A percentile compares a stretch with the other conserved stretches of the same genome.
Conservation (phyloP, 164 flowering plant species). For the Nymphaea colorata region DNA sequence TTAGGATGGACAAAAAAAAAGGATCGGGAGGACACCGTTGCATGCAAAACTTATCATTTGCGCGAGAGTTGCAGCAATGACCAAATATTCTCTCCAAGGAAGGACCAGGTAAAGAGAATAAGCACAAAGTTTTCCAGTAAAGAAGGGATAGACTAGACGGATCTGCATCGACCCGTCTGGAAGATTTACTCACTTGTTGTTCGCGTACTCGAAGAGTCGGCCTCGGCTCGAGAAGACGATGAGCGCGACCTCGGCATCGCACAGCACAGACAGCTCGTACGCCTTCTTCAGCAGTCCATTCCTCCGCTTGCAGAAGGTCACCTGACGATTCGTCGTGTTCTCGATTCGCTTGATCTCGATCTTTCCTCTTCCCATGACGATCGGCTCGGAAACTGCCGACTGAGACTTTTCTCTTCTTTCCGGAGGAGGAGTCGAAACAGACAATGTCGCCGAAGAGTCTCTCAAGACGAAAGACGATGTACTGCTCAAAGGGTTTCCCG, state of each 20-base stretch:
- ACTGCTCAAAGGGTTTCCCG: too few relatives aligned
- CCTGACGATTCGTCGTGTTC: slow-evolving; percentile 13
- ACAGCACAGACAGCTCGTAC: slow-evolving; percentile 5
- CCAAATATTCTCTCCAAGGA: too few relatives aligned
- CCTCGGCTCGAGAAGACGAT: slow-evolving; percentile 8
- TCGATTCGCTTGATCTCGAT: slow-evolving; percentile 15
- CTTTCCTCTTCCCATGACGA: slow-evolving; percentile 13
- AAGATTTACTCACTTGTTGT: slow-evolving; percentile 4
- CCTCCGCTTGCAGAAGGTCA: slow-evolving; percentile 7
- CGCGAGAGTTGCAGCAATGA: too few relatives aligned
- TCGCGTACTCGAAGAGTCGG: slow-evolving; percentile 4
- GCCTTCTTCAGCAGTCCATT: slow-evolving; percentile 6
- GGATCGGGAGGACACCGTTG: too few relatives aligned
- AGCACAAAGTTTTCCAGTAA: too few relatives aligned
- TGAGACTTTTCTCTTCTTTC: background rate
- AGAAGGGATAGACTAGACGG: too few relatives aligned
- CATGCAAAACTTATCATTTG: too few relatives aligned
- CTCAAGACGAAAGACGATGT: background rate
- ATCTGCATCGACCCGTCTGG: too few relatives aligned
- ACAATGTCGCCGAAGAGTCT: background rate
- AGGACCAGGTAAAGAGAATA: too few relatives aligned
- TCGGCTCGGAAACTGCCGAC: background rate
- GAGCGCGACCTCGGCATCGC: slow-evolving; percentile 7
- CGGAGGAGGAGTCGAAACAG: background rate
- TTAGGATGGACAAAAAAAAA: too few relatives aligned